Evolutionary conservation across 495 filamentous ascomycete genomes (phyloP).

Genomic region (Margaritispora aquatica): DNA sequence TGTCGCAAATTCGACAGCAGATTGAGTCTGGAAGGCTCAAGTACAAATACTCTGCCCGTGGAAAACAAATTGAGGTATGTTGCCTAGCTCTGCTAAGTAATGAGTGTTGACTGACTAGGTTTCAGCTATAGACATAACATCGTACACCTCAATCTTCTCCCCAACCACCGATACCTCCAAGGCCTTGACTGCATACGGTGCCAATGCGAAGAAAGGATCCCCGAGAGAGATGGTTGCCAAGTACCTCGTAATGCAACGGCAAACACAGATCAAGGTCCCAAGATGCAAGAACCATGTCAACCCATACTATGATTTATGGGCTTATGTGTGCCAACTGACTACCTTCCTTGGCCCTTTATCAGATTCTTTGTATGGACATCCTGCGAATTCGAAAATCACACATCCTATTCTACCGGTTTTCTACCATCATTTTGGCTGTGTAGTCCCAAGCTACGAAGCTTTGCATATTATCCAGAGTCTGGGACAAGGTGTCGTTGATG

Average conservation of each 20-base stretch:
- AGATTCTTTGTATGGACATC: conserved; percentile 9
- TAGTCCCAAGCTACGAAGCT: conserved; percentile 48
- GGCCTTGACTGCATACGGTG: conserved; percentile 43
- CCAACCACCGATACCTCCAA: conserved; percentile 41
- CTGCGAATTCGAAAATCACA: conserved; percentile 29
- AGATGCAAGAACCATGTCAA: conserved; percentile 40
- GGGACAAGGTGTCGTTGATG: conserved; percentile 38
- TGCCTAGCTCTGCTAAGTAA: conserved; percentile 9
- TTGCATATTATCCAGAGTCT: conserved; percentile 35
- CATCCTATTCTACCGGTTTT: conserved; percentile 56
- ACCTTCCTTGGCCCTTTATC: conserved; percentile 10
- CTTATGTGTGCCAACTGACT: conserved; percentile 35
- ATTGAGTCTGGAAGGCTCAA: conserved; percentile 18
- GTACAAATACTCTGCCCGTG: conserved; percentile 11
- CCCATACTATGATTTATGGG: conserved; percentile 52
- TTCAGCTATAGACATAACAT: conserved; percentile 40
- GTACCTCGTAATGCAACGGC: conserved; percentile 41
- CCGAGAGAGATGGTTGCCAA: conserved; percentile 40
- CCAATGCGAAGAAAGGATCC: conserved; percentile 53
- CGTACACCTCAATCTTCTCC: conserved; percentile 54
- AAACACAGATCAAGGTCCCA: conserved; percentile 25
- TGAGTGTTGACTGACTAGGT: conserved; percentile 35
- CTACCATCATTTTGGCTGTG: conserved; percentile 64
- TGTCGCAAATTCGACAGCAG: conserved; percentile 28
- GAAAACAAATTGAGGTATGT: conserved; percentile 23